Evolutionary conservation across 139 green algal species (phyloP).

Genomic region (Tetradesmus obliquus): DNA sequence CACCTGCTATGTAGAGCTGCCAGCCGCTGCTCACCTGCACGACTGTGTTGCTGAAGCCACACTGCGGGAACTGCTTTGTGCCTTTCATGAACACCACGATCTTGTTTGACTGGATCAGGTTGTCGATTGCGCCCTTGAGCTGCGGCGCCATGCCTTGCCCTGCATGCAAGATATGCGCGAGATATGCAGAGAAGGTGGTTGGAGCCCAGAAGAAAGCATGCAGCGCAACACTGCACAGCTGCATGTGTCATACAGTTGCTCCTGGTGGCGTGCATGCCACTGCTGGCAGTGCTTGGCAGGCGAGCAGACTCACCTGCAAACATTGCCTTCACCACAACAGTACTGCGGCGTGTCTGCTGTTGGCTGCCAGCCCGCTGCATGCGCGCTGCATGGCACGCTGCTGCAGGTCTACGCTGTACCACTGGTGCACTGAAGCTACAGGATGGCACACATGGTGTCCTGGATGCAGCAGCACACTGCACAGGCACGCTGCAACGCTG

Average conservation of each 20-base stretch:
- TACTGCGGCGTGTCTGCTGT: not conserved
- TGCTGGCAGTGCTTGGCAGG: not conserved
- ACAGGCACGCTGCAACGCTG: not conserved
- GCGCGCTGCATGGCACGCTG: not conserved
- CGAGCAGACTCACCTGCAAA: not conserved
- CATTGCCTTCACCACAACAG: slow-evolving; percentile 18
- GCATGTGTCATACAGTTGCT: not conserved
- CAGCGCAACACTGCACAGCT: not conserved
- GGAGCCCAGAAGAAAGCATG: not conserved
- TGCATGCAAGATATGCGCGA: not conserved
- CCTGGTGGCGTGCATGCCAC: not conserved
- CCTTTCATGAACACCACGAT: slow-evolving; percentile 96
- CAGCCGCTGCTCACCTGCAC: slow-evolving; percentile 60
- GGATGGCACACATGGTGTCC: not conserved
- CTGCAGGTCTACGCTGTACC: not conserved
- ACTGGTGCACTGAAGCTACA: slow-evolving; percentile 10
- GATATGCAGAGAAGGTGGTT: not conserved
- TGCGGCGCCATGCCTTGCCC: slow-evolving; percentile 70
- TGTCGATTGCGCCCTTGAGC: slow-evolving; percentile 78
- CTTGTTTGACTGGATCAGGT: slow-evolving; percentile 81
- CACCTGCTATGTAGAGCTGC: not conserved
- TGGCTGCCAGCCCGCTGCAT: not conserved
- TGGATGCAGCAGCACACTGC: slow-evolving; percentile 18
- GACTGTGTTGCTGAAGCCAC: slow-evolving; percentile 96
- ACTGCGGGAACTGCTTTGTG: slow-evolving; percentile 91